Conservation (phyloP, 2,329 filamentous ascomycete species). For the Aplosporella prunicola region DNA sequence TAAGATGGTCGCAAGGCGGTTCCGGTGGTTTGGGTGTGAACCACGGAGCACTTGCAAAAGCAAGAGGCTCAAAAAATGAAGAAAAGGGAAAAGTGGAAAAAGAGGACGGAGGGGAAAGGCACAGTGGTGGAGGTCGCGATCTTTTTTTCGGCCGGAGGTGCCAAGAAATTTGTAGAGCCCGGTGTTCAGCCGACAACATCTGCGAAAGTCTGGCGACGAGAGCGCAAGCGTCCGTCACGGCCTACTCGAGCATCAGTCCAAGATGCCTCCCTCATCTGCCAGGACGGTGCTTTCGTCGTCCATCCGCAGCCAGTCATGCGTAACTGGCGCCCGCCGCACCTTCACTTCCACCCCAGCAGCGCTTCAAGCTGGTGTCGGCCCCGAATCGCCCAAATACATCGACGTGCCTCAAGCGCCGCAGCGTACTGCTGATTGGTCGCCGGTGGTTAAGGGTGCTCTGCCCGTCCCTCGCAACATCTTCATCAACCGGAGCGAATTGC, state of each 20-base stretch:
- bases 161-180: slow-evolving; percentile 4
- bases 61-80: neutral
- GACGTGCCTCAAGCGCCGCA: slow-evolving; percentile 71
- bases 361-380: slow-evolving; percentile 29
- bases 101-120: neutral
- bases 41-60: slow-evolving; percentile 11
- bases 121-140: slow-evolving; percentile 4
- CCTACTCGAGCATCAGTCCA: neutral
- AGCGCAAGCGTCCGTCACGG: too few species aligned
- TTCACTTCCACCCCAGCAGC: slow-evolving; percentile 28
- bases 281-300: slow-evolving; percentile 4
- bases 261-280: slow-evolving; percentile 7
- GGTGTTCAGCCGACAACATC: slow-evolving; percentile 2
- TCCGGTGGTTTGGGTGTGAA: neutral
- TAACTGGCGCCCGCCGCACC: slow-evolving; percentile 13
- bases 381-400: slow-evolving; percentile 83
- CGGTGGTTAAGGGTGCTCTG: slow-evolving; percentile 62
- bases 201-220: slow-evolving; percentile 8
- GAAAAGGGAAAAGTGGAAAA: neutral
- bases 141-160: slow-evolving; percentile 7
- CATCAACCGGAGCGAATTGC: slow-evolving; percentile 25
- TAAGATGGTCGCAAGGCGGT: neutral
- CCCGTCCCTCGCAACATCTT: slow-evolving; percentile 80
- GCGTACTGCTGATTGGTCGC: slow-evolving; percentile 44
- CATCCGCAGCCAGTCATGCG: slow-evolving; percentile 3